Evolutionary conservation across 2,329 filamentous ascomycete species (phyloP), one percentile per base, ranked within the genome.

Genomic region (Nigrospora oryzae): DNA sequence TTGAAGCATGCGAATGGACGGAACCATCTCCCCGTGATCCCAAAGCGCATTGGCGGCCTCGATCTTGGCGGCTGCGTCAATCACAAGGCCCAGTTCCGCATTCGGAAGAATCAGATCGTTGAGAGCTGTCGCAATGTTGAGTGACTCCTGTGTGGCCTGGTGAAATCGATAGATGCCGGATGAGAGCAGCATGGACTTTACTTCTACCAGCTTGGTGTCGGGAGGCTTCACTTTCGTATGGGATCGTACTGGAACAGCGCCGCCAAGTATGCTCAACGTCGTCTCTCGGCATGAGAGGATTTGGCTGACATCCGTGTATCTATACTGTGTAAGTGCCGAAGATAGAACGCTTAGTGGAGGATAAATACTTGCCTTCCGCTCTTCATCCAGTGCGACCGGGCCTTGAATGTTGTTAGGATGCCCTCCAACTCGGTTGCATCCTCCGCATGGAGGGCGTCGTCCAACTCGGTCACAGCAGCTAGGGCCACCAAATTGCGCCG

Each of bases 21-120:
- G 81, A 16, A 84, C 80, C 70, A 88, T 87, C 63, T 98, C 91
- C 12, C 89, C 89, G 59, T 95, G 86, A 50, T 94, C 89, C 91
- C 93, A 98, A 1, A 98, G 70, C 7, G 94, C 89, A 56, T 86
- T 89, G 11, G 94, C 90, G 8, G 87, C 79, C 62, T 97, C 93
- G 44, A 91, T 78, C 51, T 83, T 81, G 35, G 89, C 79, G 12
- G 83, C 83, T 12, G 83, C 86, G 57, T 89, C 84, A 38, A 96
- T 79, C 46, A 82, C 77, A 2, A 97, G 66, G 0, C 85, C 87
- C n/a, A 88, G 64, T 0, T 77, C 70, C 48, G 76, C 74, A 58
- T 86, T 93, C 4, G 81, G 70, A 6, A 71, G 61, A n/a, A 89
- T 79, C 23, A 97, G 73, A 45, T 87, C 81, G 12, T 81, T 86